These are phyloP conservation scores for Mycena rosella DNA, from an alignment of 768 basidiomycete genomes.

Conservation along the genomic window DNA sequence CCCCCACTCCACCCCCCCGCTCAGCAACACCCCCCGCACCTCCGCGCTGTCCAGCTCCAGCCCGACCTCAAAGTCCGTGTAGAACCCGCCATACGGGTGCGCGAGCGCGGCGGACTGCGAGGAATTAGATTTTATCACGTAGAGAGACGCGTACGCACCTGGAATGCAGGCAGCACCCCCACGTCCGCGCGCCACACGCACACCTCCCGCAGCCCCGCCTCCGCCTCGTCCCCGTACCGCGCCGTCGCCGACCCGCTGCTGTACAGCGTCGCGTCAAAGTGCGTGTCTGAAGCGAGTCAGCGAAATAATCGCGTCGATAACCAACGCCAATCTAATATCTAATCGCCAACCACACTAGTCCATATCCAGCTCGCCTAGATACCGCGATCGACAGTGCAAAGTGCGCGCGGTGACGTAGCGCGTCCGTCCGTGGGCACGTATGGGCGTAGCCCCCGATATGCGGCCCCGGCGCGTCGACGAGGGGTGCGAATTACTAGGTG, in stretches of 20 bases:
- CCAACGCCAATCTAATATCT: background rate
- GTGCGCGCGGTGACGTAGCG: too few species aligned
- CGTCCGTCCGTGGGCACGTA: too few species aligned
- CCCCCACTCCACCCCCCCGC: too few species aligned
- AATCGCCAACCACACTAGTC: too few species aligned
- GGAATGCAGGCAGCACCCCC: slow-evolving; percentile 9
- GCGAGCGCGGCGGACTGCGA: background rate
- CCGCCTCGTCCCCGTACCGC: slow-evolving; percentile 72
- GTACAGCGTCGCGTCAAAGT: slow-evolving; percentile 69
- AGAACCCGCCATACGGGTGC: slow-evolving; percentile 21
- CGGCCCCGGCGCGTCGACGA: too few species aligned
- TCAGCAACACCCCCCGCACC: slow-evolving; percentile 23
- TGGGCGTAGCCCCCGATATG: too few species aligned
- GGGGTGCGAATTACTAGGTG: too few species aligned
- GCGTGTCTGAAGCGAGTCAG: slow-evolving; percentile 53
- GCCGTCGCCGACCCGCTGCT: slow-evolving; percentile 62
- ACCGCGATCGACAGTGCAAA: too few species aligned
- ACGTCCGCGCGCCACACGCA: slow-evolving; percentile 72
- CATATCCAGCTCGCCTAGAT: too few species aligned
- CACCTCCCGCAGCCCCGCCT: slow-evolving; percentile 56
- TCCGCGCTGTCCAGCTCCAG: slow-evolving; percentile 28
- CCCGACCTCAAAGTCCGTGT: slow-evolving; percentile 18
- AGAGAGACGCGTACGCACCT: slow-evolving; percentile 52
- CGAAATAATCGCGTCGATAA: background rate
- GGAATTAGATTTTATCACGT: background rate